phyloP scores from a whole-genome alignment of 2,329 filamentous ascomycete species.

The Aspergillus costaricaensis region DNA sequence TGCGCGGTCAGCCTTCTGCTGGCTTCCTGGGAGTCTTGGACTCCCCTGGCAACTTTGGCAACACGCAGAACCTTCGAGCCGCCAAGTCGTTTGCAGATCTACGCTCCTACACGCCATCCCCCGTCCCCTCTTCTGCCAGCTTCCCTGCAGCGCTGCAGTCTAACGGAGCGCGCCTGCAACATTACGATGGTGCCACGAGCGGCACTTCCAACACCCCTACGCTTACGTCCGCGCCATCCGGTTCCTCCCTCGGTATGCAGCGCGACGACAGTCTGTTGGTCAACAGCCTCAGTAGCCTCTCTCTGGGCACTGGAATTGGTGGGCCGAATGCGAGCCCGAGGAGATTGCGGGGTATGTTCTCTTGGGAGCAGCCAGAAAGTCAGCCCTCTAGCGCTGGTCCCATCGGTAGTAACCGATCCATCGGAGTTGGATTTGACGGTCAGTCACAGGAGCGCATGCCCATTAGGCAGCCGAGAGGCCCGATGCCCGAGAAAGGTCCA shows the following conservation, averaged over 20 bases:
- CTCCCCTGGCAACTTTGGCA: conserved; percentile 67
- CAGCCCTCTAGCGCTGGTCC: conserved; percentile 54
- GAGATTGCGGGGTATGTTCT: conserved; percentile 61
- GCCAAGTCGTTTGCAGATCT: conserved; percentile 97
- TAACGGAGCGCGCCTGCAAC: conserved; percentile 63
- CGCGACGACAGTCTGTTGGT: conserved; percentile 62
- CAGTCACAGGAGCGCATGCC: conserved; percentile 58
- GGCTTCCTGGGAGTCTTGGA: conserved; percentile 84
- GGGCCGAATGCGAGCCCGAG: conserved; percentile 57
- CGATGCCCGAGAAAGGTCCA: conserved; percentile 60
- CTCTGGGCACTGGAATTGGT: conserved; percentile 53
- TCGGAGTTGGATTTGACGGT: conserved; percentile 61
- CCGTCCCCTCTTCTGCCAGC: conserved; percentile 84
- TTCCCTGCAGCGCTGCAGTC: conserved; percentile 70
- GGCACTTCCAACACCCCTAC: conserved; percentile 66
- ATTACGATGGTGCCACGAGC: conserved; percentile 58
- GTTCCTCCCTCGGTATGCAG: conserved; percentile 49
- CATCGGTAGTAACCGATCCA: conserved; percentile 65
- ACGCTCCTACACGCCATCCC: conserved; percentile 91
- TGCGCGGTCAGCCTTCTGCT: conserved; percentile 74
- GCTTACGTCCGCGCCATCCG: conserved; percentile 62
- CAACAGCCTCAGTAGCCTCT: conserved; percentile 64
- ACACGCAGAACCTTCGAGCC: conserved; percentile 78
- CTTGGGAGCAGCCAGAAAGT: conserved; percentile 58
- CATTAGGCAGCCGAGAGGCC: conserved; percentile 63